Conservation (phyloP, 164 flowering plant genomes). For the Piper longum region DNA sequence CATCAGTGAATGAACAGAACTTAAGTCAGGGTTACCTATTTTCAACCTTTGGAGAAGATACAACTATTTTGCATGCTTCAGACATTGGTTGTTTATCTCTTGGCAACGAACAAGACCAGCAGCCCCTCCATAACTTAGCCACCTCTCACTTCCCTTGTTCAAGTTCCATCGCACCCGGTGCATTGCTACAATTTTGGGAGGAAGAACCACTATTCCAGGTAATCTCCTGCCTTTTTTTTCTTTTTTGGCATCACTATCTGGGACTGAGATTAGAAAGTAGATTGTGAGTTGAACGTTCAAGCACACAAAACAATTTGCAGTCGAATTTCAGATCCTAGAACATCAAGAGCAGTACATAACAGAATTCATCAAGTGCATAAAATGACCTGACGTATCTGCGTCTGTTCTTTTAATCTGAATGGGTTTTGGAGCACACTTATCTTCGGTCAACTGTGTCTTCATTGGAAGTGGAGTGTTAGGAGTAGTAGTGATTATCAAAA, state of each 20-base stretch:
- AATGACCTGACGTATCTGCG: slow-evolving; percentile 9
- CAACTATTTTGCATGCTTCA: too few relatives aligned
- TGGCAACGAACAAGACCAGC: slow-evolving; percentile 76
- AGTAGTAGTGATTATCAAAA: slow-evolving; percentile 38
- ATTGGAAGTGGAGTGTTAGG: slow-evolving; percentile 24
- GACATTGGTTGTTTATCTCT: slow-evolving; percentile 15
- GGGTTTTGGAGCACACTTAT: slow-evolving; percentile 24
- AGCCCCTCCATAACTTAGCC: slow-evolving; percentile 94
- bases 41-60: too few relatives aligned
- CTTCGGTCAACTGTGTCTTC: slow-evolving; percentile 26
- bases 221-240: slow-evolving; percentile 4
- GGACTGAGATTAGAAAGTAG: not conserved
- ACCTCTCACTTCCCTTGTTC: slow-evolving; percentile 85
- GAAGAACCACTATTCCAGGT: slow-evolving; percentile 27
- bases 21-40: too few relatives aligned
- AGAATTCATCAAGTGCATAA: too few relatives aligned
- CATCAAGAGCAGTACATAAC: not conserved
- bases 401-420: slow-evolving; percentile 24
- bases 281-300: too few relatives aligned
- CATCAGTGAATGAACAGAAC: too few relatives aligned
- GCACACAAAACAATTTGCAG: too few relatives aligned
- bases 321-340: not conserved
- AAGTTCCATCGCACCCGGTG: slow-evolving; percentile 92
- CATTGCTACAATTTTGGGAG: slow-evolving; percentile 64
- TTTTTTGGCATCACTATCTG: not conserved